Evolutionary conservation across 2,329 filamentous ascomycete species (phyloP), one percentile per base, ranked within the genome.

Genomic region (Hirsutella minnesotensis): DNA sequence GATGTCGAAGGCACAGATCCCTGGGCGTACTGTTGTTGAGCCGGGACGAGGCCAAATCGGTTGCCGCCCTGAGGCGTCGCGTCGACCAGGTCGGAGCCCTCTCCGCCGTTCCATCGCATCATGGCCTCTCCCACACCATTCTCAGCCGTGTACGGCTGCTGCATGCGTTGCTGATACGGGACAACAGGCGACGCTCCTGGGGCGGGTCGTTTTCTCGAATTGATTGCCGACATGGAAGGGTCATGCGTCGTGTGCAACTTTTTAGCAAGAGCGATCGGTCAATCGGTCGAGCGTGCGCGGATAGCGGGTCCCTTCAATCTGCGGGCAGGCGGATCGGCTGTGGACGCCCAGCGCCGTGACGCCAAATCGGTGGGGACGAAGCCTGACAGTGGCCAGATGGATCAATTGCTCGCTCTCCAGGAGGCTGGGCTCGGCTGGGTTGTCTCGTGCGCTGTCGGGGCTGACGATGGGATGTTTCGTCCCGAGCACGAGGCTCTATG

Each of bases 191-290:
- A 73, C 47, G 80, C 68, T 57, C 82, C 84, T 44, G 85, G 81
- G 38, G 85, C 84, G 51, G 82, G 70, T 60, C 86, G 75, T 68
- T 92, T 92, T 62, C 84, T 66, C 18, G 72, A 60, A 49, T 75
- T 75, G 38, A 66, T 62, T 27, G 64, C 56, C 44, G 73, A 68
- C 70, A 74, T 73, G 47, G 47, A 44, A 35, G n/a, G 20, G 20
- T 30, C 36, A 42, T 31, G 29, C 20, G 34, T 18, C 24, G 18
- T 34, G 29, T 19, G 33, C 15, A 12, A 16, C 16, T 19, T 16
- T n/a, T 18, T 16, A n/a, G 16, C 15, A 10, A 10, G 13, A 18
- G 10, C 18, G 35, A 21, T 37, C 18, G 13, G 18, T 4, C 35
- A 15, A 37, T 37, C n/a, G 35, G 35, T 37, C 35, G 12, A 37